Percentiles rank a stretch among this genome's conserved stretches.
Conservation (phyloP, 495 filamentous ascomycete species). For the Diplogelasinospora grovesii region DNA sequence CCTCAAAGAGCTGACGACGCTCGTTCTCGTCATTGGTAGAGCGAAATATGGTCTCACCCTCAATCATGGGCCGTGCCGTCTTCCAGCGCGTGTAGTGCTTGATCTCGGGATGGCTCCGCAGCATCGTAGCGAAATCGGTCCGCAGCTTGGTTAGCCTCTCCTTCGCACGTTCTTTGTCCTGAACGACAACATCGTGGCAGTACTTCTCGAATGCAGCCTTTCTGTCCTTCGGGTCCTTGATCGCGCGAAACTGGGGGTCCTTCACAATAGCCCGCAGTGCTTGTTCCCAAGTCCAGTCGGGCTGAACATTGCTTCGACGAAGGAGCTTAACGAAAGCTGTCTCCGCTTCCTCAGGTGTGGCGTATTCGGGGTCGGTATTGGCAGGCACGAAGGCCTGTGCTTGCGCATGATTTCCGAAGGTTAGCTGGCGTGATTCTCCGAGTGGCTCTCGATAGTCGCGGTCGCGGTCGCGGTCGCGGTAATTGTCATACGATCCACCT, state of each 20-base stretch:
- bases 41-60: conserved; percentile 91
- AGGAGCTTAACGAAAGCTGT: conserved; percentile 90
- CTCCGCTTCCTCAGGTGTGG: conserved; percentile 83
- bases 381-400: conserved; percentile 56
- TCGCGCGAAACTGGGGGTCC: conserved; percentile 86
- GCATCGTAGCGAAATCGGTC: conserved; percentile 91
- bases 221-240: conserved; percentile 90
- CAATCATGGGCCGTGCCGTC: conserved; percentile 88
- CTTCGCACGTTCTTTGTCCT: conserved; percentile 93
- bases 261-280: conserved; percentile 83
- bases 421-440: conserved; percentile 59
- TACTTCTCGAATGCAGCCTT: conserved; percentile 95
- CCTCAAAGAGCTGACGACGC: conserved; percentile 87
- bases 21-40: conserved; percentile 84
- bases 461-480: conserved; percentile 18
- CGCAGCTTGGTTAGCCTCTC: conserved; percentile 91
- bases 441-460: conserved; percentile 47
- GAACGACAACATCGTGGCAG: conserved; percentile 77
- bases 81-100: conserved; percentile 98
- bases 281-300: conserved; percentile 90
- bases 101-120: conserved; percentile 94
- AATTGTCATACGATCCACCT: conserved; percentile 26
- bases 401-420: conserved; percentile 59
- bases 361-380: conserved; percentile 75
- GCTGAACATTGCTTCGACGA: conserved; percentile 73